Base-by-base conservation (phyloP, 768 basidiomycete genomes). In the Tricholoma bakamatsutake region DNA sequence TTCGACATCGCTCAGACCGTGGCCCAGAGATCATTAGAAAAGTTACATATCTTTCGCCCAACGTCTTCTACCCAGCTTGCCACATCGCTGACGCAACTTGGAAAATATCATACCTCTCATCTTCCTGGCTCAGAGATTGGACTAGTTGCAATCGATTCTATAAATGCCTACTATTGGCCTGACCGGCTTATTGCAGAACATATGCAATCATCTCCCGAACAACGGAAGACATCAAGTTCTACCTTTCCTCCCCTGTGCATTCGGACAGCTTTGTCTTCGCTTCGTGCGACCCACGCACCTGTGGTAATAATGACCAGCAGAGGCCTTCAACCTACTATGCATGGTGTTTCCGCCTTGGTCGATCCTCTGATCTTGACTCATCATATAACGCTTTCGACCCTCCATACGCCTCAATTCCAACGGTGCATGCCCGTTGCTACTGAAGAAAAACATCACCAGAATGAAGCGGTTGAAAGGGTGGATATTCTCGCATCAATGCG, bases 81-180 rank as follows among this genome's bases (percentile, higher is more conserved):
- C 46, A 76, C 77, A 4, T 85, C 87, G 11, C 73, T 94, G 57
- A 66, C 74, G 18, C 68, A 80, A 60, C 73, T 94, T 15, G 76
- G 83, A 12, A 65, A 67, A 3, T 84, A 84, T 62, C 82, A 85
- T 60, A 63, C 69, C 3, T 64, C 66, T 15, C 69, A 73, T 52
- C 75, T 85, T 56, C 73, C 78, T 31, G 68, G 80, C 42, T 67
- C 73, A 31, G 83, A 84, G 57, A 76, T 93, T 10, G 84, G 83
- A 5, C 61, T 90, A 53, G 68, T 94, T 35, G 82, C 81, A 9
- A 73, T 93, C 46, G 91, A 94, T 69, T 90, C 90, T 12, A 68
- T 90, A 56, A 85, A 85, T 65, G 67, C 88, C 0, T 90, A 86
- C 64, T 81, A 89, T 68, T 93, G 92, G 91, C 58, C 77, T 2